Evolutionary conservation across 768 basidiomycete species (phyloP), one percentile per base, ranked within the genome.

Genomic region (Paxillus ammoniavirescens): DNA sequence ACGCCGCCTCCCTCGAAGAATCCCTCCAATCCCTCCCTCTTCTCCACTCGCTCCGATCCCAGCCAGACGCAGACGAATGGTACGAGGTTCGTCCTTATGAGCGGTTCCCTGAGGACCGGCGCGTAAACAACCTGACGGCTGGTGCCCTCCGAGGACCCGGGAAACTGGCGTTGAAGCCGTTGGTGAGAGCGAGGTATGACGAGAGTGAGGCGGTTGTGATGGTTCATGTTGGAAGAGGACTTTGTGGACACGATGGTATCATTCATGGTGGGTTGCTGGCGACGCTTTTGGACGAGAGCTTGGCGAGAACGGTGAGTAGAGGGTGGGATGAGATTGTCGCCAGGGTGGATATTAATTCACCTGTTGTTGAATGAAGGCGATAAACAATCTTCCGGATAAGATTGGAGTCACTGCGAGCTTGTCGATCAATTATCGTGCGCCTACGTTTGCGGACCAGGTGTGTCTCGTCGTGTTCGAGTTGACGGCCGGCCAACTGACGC

Each of bases 211-310:
- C 82, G 9, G 64, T 84, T 26, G 75, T 83, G 5, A 74, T 97
- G 54, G 51, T 94, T 2, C 96, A 98, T 62, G 75, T 97, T 2
- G 96, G 96, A 2, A 73, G 89, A 40, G 89, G 86, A 2, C 57
- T 98, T 48, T 98, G 96, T 64, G 95, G 91, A 4, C 89, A 96
- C 57, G 93, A 96, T 70, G 96, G 96, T 0, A 93, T 99, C 56
- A 74, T 98, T 3, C 96, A 99, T 61, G 96, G 96, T 0, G 96
- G 96, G 1, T 63, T 98, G 54, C 75, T 98, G 17, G 93, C 94
- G 37, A 97, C 93, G 2, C 69, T 98, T 15, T 67, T 97, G 51
- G 96, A 99, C 58, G 96, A 99, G 75, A 76, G 77, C 14, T 65
- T 97, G 41, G 86, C 86, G 51, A 75, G 96, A 55, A 88, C 83